phyloP scores from a whole-genome alignment of 164 flowering plant genomes.

The Santalum album region DNA sequence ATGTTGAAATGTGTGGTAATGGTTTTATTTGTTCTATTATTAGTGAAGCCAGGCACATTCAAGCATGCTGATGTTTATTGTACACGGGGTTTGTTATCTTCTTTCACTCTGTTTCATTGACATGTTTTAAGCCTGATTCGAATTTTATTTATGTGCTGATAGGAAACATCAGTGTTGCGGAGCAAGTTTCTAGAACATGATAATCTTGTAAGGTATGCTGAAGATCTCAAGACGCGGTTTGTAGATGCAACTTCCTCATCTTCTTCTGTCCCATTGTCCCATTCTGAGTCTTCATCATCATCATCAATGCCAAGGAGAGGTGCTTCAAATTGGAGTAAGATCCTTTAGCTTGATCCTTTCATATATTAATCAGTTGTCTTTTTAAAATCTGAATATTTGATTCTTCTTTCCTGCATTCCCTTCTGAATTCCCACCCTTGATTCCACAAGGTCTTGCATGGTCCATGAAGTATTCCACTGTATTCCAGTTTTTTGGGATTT shows the following conservation, averaged over 20 bases:
- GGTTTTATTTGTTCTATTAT: too few relatives aligned
- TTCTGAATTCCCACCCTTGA: too few relatives aligned
- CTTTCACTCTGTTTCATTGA: not conserved
- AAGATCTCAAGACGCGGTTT: slow-evolving; percentile 42
- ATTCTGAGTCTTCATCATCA: slow-evolving; percentile 43
- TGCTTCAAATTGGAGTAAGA: slow-evolving; percentile 63
- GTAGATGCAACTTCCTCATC: slow-evolving; percentile 46
- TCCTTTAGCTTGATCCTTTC: not conserved
- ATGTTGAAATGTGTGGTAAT: too few relatives aligned
- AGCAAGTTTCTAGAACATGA: slow-evolving; percentile 49
- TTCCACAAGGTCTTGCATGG: too few relatives aligned
- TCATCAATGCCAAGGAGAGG: slow-evolving; percentile 45
- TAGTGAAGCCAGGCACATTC: too few relatives aligned
- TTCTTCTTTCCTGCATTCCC: too few relatives aligned
- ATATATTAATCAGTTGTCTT: too few relatives aligned
- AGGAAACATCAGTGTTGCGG: slow-evolving; percentile 74
- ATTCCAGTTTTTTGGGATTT: too few relatives aligned
- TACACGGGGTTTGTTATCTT: not conserved
- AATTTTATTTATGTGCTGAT: slow-evolving; percentile 6
- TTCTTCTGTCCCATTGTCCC: slow-evolving; percentile 32
- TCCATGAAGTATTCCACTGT: too few relatives aligned
- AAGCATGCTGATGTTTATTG: not conserved
- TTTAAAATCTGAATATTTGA: too few relatives aligned
- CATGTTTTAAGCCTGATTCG: not conserved
- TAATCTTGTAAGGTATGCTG: slow-evolving; percentile 64